Conservation (phyloP, 768 basidiomycete species). For the Dacryopinax primogenitus region DNA sequence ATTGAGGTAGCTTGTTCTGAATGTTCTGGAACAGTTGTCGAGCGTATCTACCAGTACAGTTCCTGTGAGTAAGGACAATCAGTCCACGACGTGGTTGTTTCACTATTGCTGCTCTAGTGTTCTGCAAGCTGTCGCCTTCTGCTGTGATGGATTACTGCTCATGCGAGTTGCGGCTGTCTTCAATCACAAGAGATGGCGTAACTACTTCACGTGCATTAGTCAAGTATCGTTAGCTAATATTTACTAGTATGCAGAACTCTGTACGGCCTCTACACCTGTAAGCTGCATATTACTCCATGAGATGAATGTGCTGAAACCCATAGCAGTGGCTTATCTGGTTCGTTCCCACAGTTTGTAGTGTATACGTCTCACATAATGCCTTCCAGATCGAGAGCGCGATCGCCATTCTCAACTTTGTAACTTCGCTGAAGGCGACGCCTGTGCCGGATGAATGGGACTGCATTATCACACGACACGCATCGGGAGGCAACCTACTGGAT, state of each 20-base stretch:
- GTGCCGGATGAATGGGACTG: not conserved
- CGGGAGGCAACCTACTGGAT: not conserved
- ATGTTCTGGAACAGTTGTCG: too few species aligned
- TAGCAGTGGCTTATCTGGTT: not conserved
- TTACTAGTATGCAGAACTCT: not conserved
- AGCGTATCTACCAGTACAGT: not conserved
- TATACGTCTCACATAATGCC: not conserved
- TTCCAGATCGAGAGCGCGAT: not conserved
- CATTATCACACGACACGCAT: not conserved
- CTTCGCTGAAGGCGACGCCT: not conserved
- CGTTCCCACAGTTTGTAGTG: not conserved
- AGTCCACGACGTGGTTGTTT: not conserved
- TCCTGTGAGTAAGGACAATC: not conserved
- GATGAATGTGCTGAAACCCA: not conserved
- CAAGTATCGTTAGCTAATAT: not conserved
- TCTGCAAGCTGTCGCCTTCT: not conserved
- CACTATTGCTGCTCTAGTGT: not conserved
- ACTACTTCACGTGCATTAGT: not conserved
- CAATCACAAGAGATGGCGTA: not conserved
- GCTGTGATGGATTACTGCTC: not conserved
- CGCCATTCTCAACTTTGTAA: not conserved
- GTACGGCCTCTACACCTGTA: not conserved
- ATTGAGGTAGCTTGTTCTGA: too few species aligned
- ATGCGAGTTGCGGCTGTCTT: not conserved
- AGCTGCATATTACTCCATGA: not conserved